Conservation (phyloP, 163 green algal species). For the Chlorella variabilis region DNA sequence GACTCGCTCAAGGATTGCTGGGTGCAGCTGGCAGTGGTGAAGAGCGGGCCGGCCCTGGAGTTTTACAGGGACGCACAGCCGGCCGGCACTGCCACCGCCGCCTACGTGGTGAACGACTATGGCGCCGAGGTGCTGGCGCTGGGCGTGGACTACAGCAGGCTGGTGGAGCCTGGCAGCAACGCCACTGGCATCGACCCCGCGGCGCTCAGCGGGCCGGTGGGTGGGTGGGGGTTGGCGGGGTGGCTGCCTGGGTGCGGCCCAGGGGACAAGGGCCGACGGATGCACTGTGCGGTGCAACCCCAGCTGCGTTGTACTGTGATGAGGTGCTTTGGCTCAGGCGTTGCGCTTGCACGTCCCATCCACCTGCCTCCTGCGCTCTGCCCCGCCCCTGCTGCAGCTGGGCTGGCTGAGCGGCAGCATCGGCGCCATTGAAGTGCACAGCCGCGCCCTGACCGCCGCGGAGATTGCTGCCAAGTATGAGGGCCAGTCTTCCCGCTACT, state of each 20-base stretch:
- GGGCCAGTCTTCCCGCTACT: neutral
- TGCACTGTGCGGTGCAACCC: no score
- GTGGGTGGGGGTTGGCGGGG: no score
- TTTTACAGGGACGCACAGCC: constrained; percentile 7
- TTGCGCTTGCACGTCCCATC: no score
- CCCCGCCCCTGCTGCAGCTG: neutral
- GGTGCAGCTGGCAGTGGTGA: constrained; percentile 34
- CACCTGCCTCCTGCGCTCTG: no score
- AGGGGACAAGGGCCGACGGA: no score
- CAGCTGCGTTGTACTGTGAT: no score
- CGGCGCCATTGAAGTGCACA: neutral
- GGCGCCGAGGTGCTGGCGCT: neutral
- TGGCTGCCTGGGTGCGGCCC: no score
- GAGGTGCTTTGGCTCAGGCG: no score
- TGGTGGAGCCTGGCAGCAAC: neutral
- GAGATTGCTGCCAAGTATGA: constrained; percentile 1
- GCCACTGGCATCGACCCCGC: no score
- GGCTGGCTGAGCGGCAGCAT: constrained; percentile 20
- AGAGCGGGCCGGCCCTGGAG: neutral
- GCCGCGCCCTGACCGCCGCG: neutral
- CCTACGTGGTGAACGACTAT: constrained; percentile 9
- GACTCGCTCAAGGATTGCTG: constrained; percentile 16
- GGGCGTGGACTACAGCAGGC: constrained; percentile 4
- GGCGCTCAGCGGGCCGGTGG: no score
- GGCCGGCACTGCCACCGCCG: neutral